Conservation (phyloP, 148 eudicot genomes). For the Rhododendron simsii region DNA sequence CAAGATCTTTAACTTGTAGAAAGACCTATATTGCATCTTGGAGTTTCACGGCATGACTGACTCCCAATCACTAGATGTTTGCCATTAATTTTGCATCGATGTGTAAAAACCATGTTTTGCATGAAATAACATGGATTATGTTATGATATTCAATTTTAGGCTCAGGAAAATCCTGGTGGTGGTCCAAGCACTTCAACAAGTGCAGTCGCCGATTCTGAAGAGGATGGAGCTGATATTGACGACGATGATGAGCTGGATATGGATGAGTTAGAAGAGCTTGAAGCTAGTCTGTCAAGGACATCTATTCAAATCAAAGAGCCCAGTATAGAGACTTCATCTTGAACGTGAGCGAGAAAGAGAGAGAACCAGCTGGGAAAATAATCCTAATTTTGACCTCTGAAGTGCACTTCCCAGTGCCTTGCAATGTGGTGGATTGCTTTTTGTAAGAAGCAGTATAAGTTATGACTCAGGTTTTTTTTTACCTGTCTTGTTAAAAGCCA, state of each 20-base stretch:
- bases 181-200: conserved; percentile 49
- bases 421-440: neutral
- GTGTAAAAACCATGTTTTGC: neutral
- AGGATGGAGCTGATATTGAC: conserved; percentile 30
- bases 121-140: neutral
- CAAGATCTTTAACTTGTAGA: neutral
- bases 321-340: conserved; percentile 14
- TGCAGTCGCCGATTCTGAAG: conserved; percentile 17
- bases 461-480: conserved; percentile 6
- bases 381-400: neutral
- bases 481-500: conserved; percentile 4
- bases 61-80: neutral
- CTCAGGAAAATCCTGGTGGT: conserved; percentile 33
- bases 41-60: neutral
- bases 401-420: neutral
- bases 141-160: conserved; percentile 30
- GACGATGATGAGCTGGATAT: conserved; percentile 70
- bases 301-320: conserved; percentile 67
- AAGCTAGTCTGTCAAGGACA: conserved; percentile 68
- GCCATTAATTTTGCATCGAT: neutral
- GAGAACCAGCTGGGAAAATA: neutral
- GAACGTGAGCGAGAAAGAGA: neutral
- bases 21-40: neutral
- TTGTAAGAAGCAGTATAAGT: neutral
- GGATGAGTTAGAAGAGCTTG: conserved; percentile 75